Evolutionary conservation across 176 grass and related monocot genomes (phyloP).

Genomic region (Raddia guianensis): DNA sequence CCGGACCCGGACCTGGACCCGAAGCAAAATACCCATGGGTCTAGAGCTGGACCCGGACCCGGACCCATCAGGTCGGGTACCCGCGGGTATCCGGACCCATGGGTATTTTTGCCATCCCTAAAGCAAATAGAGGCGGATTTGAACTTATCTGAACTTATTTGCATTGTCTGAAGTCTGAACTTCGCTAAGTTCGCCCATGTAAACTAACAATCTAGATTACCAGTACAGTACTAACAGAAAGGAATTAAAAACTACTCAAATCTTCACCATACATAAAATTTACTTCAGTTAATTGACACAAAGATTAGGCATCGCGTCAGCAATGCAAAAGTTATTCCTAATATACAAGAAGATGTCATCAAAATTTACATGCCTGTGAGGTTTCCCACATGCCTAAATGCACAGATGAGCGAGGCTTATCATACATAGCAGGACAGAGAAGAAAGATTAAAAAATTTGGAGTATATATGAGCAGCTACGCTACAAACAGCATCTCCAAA

Average conservation of each 20-base stretch:
- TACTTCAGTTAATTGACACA: slow-evolving; percentile 36
- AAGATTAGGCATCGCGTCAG: slow-evolving; percentile 30
- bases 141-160: too few species aligned
- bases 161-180: too few species aligned
- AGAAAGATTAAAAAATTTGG: slow-evolving; percentile 37
- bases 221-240: slow-evolving; percentile 9
- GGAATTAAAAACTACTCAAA: slow-evolving; percentile 11
- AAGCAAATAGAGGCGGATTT: too few species aligned
- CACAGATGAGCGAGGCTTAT: slow-evolving; percentile 31
- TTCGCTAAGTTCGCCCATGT: slow-evolving; percentile 9
- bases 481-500: slow-evolving; percentile 34
- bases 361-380: slow-evolving; percentile 72
- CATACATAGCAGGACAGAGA: slow-evolving; percentile 48
- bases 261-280: slow-evolving; percentile 34
- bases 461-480: slow-evolving; percentile 46
- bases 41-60: too few species aligned
- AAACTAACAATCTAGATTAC: slow-evolving; percentile 18
- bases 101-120: too few species aligned
- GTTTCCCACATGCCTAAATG: slow-evolving; percentile 40
- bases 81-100: too few species aligned
- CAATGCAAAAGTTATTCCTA: slow-evolving; percentile 44
- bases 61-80: too few species aligned
- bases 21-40: too few species aligned
- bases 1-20: too few species aligned
- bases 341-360: slow-evolving; percentile 51